A percentile compares a stretch with the other conserved stretches of the same genome.
phyloP scores from a whole-genome alignment of 108 stramenopile genomes.

The Cyclotella cryptica region DNA sequence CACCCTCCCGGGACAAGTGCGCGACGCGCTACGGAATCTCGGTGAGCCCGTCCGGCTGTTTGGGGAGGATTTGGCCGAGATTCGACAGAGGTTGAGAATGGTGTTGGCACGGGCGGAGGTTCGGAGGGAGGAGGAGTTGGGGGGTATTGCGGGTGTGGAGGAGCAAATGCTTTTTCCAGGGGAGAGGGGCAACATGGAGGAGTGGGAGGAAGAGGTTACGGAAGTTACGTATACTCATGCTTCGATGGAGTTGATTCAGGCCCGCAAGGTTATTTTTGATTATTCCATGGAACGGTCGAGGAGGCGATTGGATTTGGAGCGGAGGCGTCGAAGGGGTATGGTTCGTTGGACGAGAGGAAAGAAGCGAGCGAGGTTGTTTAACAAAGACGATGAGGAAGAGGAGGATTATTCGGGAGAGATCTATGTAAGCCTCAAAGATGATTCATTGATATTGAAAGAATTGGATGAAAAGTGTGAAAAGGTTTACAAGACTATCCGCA shows the following conservation, averaged over 20 bases:
- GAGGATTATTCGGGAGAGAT: constrained; percentile 24
- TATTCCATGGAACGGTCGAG: constrained; percentile 78
- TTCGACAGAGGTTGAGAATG: constrained; percentile 84
- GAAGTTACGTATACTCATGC: constrained; percentile 93
- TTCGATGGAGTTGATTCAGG: constrained; percentile 75
- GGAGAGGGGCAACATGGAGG: constrained; percentile 49
- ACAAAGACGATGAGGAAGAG: constrained; percentile 44
- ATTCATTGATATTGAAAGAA: constrained; percentile 46
- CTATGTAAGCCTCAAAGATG: constrained; percentile 35
- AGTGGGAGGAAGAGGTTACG: constrained; percentile 20
- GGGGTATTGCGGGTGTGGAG: constrained; percentile 31
- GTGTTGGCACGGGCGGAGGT: constrained; percentile 72
- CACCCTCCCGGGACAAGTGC: constrained; percentile 81
- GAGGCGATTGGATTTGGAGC: constrained; percentile 75
- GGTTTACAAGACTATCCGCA: constrained; percentile 63
- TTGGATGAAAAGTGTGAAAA: constrained; percentile 66
- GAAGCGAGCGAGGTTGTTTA: constrained; percentile 50
- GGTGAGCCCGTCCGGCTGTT: constrained; percentile 88
- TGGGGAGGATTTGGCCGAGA: constrained; percentile 91
- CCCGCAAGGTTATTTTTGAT: constrained; percentile 72
- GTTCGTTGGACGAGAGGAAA: constrained; percentile 57
- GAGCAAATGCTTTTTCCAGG: constrained; percentile 27
- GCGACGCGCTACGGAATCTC: constrained; percentile 65
- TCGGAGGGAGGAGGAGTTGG: constrained; percentile 47
- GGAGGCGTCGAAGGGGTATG: constrained; percentile 62